phyloP scores from a whole-genome alignment of 345 rosid species.

The Brassica carinata region DNA sequence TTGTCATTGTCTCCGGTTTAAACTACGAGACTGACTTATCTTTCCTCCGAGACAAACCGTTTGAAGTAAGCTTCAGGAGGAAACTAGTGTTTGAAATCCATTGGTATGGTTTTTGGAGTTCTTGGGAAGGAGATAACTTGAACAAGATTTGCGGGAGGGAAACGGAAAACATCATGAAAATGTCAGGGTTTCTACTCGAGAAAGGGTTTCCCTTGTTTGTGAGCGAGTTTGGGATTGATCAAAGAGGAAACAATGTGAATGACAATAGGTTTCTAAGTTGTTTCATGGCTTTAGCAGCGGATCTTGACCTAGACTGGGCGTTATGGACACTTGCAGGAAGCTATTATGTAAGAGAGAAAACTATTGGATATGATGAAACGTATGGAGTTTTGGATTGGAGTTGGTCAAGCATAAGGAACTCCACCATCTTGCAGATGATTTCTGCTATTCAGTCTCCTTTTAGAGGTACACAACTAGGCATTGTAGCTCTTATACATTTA shows the following conservation, averaged over 20 bases:
- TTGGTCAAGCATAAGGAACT: slow-evolving; percentile 59
- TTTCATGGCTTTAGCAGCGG: slow-evolving; percentile 69
- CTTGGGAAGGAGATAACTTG: slow-evolving; percentile 67
- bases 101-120: slow-evolving; percentile 80
- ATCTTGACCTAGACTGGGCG: slow-evolving; percentile 86
- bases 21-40: slow-evolving; percentile 67
- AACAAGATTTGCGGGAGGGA: slow-evolving; percentile 70
- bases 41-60: slow-evolving; percentile 47
- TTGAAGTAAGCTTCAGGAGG: slow-evolving; percentile 53
- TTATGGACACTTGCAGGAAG: slow-evolving; percentile 83
- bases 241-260: slow-evolving; percentile 65
- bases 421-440: slow-evolving; percentile 53
- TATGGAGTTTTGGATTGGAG: slow-evolving; percentile 63
- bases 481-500: neutral
- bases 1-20: slow-evolving; percentile 81
- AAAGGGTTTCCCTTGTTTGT: slow-evolving; percentile 65
- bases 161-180: slow-evolving; percentile 51
- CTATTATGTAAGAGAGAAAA: slow-evolving; percentile 71
- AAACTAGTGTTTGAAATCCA: slow-evolving; percentile 80
- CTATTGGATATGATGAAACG: slow-evolving; percentile 54
- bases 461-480: slow-evolving; percentile 45
- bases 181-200: slow-evolving; percentile 57
- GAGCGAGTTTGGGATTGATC: slow-evolving; percentile 78
- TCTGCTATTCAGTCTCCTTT: slow-evolving; percentile 66
- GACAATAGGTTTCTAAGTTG: slow-evolving; percentile 78